These are phyloP conservation scores for Aurantiochytrium sp. DNA, from an alignment of 108 stramenopile genomes.

Conservation along the genomic window DNA sequence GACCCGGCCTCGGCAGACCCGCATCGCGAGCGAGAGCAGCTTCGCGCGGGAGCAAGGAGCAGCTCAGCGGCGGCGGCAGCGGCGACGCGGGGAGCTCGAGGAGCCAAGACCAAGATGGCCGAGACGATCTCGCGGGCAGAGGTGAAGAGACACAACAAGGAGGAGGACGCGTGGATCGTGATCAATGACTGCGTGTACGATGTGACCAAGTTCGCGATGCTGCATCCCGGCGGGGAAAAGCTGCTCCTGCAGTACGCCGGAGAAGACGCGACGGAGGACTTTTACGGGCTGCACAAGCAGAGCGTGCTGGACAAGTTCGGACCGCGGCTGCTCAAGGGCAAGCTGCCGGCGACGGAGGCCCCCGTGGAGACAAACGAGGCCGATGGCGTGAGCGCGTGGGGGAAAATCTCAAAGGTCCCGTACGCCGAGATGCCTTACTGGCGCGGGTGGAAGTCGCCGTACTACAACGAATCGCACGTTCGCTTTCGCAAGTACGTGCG, in stretches of 20 bases:
- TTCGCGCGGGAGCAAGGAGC: neutral
- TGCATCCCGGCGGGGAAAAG: constrained; percentile 91
- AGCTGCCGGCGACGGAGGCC: neutral
- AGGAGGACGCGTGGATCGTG: constrained; percentile 82
- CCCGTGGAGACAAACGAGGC: neutral
- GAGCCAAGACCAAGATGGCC: neutral
- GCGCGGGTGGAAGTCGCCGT: constrained; percentile 6
- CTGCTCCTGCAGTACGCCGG: constrained; percentile 83
- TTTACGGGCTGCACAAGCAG: neutral
- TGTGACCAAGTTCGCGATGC: constrained; percentile 86
- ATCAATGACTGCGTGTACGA: constrained; percentile 97
- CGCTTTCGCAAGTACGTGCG: constrained; percentile 14
- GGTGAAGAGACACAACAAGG: constrained; percentile 77
- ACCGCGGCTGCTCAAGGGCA: neutral
- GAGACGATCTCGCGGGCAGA: constrained; percentile 35
- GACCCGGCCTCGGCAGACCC: neutral
- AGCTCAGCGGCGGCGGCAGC: too few relatives aligned
- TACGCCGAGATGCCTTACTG: neutral
- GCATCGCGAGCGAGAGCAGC: neutral
- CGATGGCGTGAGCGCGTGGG: neutral
- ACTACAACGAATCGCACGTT: neutral
- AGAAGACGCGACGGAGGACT: constrained; percentile 57
- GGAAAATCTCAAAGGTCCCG: neutral
- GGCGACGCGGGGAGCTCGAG: neutral
- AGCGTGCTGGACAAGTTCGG: neutral